Conservation (phyloP, 2,329 filamentous ascomycete genomes). For the Byssoonygena ceratinophila region DNA sequence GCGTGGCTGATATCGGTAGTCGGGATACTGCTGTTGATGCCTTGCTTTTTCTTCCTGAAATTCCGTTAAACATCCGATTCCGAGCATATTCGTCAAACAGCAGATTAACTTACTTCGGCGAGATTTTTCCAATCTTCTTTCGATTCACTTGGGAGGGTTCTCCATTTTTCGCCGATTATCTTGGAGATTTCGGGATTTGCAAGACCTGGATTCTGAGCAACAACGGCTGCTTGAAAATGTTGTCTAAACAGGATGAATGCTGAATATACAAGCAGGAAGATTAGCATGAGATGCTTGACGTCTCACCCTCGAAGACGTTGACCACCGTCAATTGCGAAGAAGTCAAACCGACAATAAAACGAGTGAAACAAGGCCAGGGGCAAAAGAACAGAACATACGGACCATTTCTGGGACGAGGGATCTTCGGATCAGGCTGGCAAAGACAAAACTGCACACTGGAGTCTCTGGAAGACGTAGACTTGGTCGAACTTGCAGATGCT, state of each 20-base stretch:
- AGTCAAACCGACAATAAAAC: not conserved
- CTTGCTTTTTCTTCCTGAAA: slow-evolving; percentile 71
- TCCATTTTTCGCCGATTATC: slow-evolving; percentile 91
- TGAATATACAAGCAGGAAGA: slow-evolving; percentile 39
- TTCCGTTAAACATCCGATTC: slow-evolving; percentile 15
- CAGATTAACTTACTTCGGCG: slow-evolving; percentile 53
- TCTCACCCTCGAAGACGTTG: too few species aligned
- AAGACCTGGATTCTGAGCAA: slow-evolving; percentile 72
- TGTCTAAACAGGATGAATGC: slow-evolving; percentile 97
- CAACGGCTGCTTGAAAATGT: slow-evolving; percentile 74
- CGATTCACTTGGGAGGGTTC: slow-evolving; percentile 58
- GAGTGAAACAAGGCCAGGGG: too few species aligned
- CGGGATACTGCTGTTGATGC: slow-evolving; percentile 81
- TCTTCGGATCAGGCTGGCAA: slow-evolving; percentile 61
- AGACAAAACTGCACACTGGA: slow-evolving; percentile 50
- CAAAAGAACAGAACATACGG: slow-evolving; percentile 27
- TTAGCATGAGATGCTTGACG: slow-evolving; percentile 19
- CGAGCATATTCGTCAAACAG: not conserved
- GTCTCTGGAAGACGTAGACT: slow-evolving; percentile 30
- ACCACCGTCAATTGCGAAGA: not conserved
- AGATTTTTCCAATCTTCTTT: slow-evolving; percentile 82
- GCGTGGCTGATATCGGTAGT: slow-evolving; percentile 87
- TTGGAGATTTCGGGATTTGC: slow-evolving; percentile 95
- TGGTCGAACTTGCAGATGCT: slow-evolving; percentile 29
- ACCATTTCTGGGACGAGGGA: slow-evolving; percentile 62